Base-by-base conservation (phyloP, 116 monocot species). In the Trichopus zeylanicus region DNA sequence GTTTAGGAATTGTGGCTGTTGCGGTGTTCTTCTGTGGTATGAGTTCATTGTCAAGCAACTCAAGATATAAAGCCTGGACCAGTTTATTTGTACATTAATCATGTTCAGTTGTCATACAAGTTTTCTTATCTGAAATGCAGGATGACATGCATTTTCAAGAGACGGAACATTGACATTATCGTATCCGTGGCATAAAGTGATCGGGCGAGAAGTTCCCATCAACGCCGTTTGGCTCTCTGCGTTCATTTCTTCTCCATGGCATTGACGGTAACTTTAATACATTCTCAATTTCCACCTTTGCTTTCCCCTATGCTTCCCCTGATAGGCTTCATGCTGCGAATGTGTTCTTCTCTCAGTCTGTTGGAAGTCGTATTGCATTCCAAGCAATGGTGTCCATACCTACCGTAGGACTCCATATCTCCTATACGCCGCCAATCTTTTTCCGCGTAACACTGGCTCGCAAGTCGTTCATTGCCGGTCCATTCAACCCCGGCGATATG, bases 331-430 rank as follows among this genome's bases (percentile, higher is more conserved):
- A n/a, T n/a, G n/a, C n/a, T n/a, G n/a, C n/a, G n/a, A n/a, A 15
- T 75, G 0, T 51, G 2, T 35, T 66, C 13, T 47, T 19, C 12
- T 31, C 65, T 61, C 90, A 91, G 97, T 91, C 91, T 31, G 77
- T 97, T 1, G 81, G 76, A 26, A 97, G 97, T 67, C 34, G 84
- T 25, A 91, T 97, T 16, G 91, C 97, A 53, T 97, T 97, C 63
- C 87, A 97, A 64, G 97, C 97, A 10, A 97, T 97, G 97, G 91
- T 91, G 19, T 97, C 97, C 2, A 91, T 97, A 30, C 87, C 97
- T 7, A 97, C 91, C 0, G 82, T 91, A 11, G 97, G 91, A 13
- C 84, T 97, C 25, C 87, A 97, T 82, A 90, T 90, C 10, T 86
- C 95, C 8, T 95, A 94, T 42, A 86, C 83, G 4, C 38, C 89